Conservation (phyloP, 148 eudicot genomes). For the Heliamphora exappendiculata region DNA sequence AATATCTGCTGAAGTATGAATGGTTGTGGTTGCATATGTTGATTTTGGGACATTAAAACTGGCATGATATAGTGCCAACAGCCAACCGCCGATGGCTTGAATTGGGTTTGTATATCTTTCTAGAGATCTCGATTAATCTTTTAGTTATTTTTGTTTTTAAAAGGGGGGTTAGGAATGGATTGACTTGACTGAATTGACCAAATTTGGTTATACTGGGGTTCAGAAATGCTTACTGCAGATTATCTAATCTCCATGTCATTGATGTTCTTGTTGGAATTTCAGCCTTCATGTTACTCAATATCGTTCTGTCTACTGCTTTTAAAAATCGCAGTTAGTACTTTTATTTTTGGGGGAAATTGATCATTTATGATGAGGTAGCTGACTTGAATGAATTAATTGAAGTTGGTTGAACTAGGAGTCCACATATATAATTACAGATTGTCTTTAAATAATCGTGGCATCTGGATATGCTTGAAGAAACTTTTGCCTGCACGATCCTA, state of each 20-base stretch:
- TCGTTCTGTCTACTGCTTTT: neutral
- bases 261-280: neutral
- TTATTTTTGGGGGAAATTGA: neutral
- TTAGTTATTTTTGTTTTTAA: neutral
- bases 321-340: neutral
- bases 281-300: neutral
- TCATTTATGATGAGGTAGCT: neutral
- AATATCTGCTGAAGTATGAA: neutral
- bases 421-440: neutral
- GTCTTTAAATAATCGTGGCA: neutral
- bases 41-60: neutral
- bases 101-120: neutral
- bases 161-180: neutral
- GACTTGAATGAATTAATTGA: neutral
- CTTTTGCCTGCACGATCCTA: neutral
- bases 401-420: neutral
- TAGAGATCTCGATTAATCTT: neutral
- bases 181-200: neutral
- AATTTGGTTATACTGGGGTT: neutral
- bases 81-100: no score
- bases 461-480: neutral
- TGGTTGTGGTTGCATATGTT: neutral
- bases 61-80: neutral
- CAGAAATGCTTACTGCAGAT: neutral
- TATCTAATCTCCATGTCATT: neutral